Evolutionary conservation across 257 asterid genomes (phyloP).

Genomic region (Gynochthodes officinalis): DNA sequence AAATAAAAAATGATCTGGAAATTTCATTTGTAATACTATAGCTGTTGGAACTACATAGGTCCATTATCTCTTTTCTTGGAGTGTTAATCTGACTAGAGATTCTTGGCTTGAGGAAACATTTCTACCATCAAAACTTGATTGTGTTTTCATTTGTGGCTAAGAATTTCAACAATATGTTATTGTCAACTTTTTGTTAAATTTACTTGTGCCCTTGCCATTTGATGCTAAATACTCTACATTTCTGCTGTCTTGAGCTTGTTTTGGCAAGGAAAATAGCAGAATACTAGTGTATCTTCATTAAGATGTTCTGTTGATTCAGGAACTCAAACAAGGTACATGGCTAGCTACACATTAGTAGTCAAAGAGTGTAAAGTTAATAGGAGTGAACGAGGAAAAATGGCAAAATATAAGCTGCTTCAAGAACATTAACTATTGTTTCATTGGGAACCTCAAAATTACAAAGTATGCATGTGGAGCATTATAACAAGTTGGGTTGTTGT

Average conservation of each 20-base stretch:
- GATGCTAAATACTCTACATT: neutral
- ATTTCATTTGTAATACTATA: neutral
- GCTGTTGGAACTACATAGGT: neutral
- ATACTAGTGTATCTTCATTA: neutral
- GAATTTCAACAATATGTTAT: neutral
- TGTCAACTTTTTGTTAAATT: neutral
- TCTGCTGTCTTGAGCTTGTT: neutral
- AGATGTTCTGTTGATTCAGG: slow-evolving; percentile 32
- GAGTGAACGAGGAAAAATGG: slow-evolving; percentile 31
- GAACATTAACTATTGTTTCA: slow-evolving; percentile 53
- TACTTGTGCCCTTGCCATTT: neutral
- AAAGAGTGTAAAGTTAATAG: slow-evolving; percentile 58
- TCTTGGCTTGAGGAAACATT: too few relatives aligned
- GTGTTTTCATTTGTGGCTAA: too few relatives aligned
- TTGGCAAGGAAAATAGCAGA: too few relatives aligned
- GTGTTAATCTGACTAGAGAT: too few relatives aligned
- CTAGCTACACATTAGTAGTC: slow-evolving; percentile 51
- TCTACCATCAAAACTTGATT: too few relatives aligned
- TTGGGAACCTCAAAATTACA: too few relatives aligned
- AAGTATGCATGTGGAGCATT: too few relatives aligned
- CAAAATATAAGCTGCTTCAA: slow-evolving; percentile 48
- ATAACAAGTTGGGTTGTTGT: too few relatives aligned
- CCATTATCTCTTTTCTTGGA: too few relatives aligned
- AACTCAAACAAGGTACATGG: slow-evolving; percentile 74
- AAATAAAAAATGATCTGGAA: neutral